Evolutionary conservation across 306 rosid species (phyloP).

Genomic region (Pyrus betulifolia): DNA sequence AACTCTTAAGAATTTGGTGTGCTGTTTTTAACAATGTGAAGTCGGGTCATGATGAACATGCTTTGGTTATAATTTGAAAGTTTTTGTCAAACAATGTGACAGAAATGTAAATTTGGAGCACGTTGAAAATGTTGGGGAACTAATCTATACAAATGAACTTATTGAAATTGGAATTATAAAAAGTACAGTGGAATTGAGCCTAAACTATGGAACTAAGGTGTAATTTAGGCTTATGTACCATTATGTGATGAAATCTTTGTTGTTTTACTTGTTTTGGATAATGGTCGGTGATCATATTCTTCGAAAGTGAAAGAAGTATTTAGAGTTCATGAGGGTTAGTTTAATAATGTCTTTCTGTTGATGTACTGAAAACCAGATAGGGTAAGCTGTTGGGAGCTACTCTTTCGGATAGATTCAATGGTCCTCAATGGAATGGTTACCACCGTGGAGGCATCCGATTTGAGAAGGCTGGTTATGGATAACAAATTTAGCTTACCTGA

Average conservation of each 20-base stretch:
- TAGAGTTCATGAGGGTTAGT: background rate
- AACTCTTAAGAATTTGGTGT: background rate
- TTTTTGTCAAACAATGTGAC: background rate
- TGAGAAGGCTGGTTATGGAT: slow-evolving; percentile 55
- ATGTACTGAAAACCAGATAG: slow-evolving; percentile 49
- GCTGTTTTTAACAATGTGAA: background rate
- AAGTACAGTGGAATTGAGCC: background rate
- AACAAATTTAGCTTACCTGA: slow-evolving; percentile 48
- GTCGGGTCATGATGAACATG: background rate
- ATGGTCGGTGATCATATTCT: background rate
- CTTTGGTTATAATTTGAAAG: background rate
- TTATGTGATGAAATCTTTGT: background rate
- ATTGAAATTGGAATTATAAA: background rate
- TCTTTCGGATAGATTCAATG: slow-evolving; percentile 82
- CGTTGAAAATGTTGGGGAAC: too few species aligned
- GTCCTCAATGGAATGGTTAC: slow-evolving; percentile 51
- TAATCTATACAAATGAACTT: background rate
- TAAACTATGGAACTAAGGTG: background rate
- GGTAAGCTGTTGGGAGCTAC: slow-evolving; percentile 49
- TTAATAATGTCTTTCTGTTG: slow-evolving; percentile 16
- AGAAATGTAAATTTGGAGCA: background rate
- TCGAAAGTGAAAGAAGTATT: background rate
- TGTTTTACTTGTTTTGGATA: background rate
- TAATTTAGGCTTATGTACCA: background rate
- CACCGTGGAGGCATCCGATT: slow-evolving; percentile 52